These are phyloP conservation scores for Microbotryum scabiosae DNA, from an alignment of 1,284 basidiomycete genomes.

Conservation along the genomic window DNA sequence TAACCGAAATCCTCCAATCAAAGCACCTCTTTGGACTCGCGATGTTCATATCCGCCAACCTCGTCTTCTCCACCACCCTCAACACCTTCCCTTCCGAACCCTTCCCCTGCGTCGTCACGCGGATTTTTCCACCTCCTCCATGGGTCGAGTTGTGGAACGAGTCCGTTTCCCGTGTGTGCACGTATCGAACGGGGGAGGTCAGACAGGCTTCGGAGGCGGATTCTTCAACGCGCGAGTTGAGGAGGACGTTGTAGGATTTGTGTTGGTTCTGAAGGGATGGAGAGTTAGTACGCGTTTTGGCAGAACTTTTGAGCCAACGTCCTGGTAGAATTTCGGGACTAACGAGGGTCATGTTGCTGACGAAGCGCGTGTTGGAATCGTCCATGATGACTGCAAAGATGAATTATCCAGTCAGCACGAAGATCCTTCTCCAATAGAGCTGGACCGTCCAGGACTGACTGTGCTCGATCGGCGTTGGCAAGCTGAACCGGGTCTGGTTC, in stretches of 20 bases:
- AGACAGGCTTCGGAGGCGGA: constrained; percentile 47
- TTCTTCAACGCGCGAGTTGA: constrained; percentile 63
- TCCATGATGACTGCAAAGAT: constrained; percentile 49
- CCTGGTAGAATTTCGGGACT: constrained; percentile 38
- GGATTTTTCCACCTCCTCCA: constrained; percentile 51
- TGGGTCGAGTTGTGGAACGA: constrained; percentile 54
- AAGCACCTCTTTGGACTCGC: constrained; percentile 70
- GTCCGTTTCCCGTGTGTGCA: constrained; percentile 71
- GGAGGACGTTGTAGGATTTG: constrained; percentile 68
- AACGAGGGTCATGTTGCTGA: constrained; percentile 83
- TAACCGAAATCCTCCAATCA: constrained; percentile 90
- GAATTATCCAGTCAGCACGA: constrained; percentile 36
- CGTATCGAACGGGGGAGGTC: constrained; percentile 60
- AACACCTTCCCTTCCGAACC: constrained; percentile 47
- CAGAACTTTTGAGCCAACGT: no score
- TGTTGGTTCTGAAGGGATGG: constrained; percentile 59
- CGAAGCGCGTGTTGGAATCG: constrained; percentile 54
- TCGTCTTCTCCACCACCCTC: constrained; percentile 59
- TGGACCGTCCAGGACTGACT: constrained; percentile 51
- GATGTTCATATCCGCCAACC: constrained; percentile 80
- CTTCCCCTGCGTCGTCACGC: constrained; percentile 76
- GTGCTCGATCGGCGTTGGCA: constrained; percentile 77
- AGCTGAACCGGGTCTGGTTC: constrained; percentile 48
- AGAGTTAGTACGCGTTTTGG: neutral
- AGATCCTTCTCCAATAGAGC: no score